Evolutionary conservation across 2,329 filamentous ascomycete species (phyloP), one percentile per base, ranked within the genome.

Genomic region (Phoma herbarum): DNA sequence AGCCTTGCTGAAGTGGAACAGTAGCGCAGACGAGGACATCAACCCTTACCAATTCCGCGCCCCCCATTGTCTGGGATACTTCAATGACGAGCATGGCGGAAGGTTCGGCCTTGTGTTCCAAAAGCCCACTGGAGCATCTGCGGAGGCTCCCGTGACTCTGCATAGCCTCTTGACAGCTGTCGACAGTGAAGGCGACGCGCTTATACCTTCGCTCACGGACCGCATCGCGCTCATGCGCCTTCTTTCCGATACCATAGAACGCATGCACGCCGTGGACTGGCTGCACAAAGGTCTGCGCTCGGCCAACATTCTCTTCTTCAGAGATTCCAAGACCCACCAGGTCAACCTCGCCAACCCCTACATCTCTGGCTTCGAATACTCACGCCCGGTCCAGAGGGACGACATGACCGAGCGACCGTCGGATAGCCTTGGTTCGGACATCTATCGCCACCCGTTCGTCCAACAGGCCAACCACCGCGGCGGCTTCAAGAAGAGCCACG

Each of bases 211-310:
- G 1, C 78, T 87, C 3, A 85, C 83, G 0, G 78, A 82, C 23
- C 80, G 85, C 29, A 77, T 86, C 52, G 73, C 68, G 26, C 78
- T 88, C 18, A 84, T 85, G 43, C 78, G 80, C 45, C 80, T 81
- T 25, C 76, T 87, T 28, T 78, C 82, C 56, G 82, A 83, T 64
- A 85, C 81, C 18, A 69, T 87, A 3, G 73, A 86, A 45, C 84
- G 85, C 54, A 77, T 86, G 0, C 84, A 86, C 64, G 79, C 82
- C 2, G 83, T 85, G 1, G 81, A 84, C 59, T 86, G 84, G 84
- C 77, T 86, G 6, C 84, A 86, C 75, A 86, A 87, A 64, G 83
- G 83, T n/a, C 75, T 86, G 5, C 81, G 84, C 12, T 82, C 80
- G 57, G 75, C 83, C 53, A 86, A 84, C 65, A 77, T 86, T 28